Evolutionary conservation across 306 rosid genomes (phyloP).

Genomic region (Cucumis hystrix): DNA sequence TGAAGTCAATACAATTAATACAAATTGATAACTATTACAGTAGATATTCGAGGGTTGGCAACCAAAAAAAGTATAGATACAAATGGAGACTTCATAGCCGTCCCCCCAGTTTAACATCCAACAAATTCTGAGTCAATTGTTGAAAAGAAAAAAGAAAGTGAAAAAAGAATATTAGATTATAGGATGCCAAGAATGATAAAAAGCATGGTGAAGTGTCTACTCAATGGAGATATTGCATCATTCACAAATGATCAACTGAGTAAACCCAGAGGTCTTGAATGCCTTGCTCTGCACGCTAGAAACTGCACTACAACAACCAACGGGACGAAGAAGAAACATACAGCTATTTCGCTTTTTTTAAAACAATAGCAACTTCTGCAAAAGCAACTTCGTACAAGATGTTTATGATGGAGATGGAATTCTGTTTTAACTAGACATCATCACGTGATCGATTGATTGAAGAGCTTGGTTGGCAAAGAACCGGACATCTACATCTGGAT

Average conservation of each 20-base stretch:
- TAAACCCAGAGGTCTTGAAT: neutral
- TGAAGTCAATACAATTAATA: neutral
- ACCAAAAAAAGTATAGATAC: constrained; percentile 8
- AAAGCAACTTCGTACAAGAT: neutral
- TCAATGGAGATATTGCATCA: neutral
- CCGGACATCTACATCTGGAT: constrained; percentile 93
- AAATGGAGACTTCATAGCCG: neutral
- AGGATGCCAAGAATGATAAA: neutral
- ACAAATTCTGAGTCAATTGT: neutral
- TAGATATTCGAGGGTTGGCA: neutral
- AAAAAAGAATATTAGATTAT: constrained; percentile 5
- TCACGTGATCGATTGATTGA: constrained; percentile 69
- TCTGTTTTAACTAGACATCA: constrained; percentile 64
- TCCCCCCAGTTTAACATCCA: neutral
- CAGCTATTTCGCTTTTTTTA: neutral
- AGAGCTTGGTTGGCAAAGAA: constrained; percentile 81
- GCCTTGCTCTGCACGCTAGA: constrained; percentile 1
- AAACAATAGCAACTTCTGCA: constrained; percentile 7
- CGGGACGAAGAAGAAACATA: neutral
- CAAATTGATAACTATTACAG: constrained; percentile 3
- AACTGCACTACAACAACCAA: constrained; percentile 5
- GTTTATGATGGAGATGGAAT: neutral
- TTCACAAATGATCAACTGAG: neutral
- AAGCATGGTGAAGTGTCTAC: neutral
- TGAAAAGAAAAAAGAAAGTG: neutral